phyloP scores from a whole-genome alignment of 202 grass and related monocot genomes.

The Setaria viridis region DNA sequence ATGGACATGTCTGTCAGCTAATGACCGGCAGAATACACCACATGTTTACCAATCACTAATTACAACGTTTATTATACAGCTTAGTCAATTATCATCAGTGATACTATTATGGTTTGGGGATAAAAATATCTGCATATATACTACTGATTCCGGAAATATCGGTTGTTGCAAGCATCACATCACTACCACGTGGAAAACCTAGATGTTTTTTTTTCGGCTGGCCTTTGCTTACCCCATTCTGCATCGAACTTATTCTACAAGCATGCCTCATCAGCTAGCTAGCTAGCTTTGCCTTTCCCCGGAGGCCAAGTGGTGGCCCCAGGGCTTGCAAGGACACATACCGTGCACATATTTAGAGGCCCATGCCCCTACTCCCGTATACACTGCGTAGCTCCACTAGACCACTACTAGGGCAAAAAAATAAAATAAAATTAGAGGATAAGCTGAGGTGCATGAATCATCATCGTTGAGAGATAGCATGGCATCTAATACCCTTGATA shows the following conservation, averaged over 20 bases:
- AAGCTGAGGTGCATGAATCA: slow-evolving; percentile 1
- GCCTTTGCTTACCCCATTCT: neutral
- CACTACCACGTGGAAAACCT: slow-evolving; percentile 13
- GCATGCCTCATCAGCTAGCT: neutral
- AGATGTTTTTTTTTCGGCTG: slow-evolving; percentile 2
- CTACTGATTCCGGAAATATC: neutral
- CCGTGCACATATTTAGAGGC: slow-evolving; percentile 16
- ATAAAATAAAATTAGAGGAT: neutral
- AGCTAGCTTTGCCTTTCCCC: slow-evolving; percentile 26
- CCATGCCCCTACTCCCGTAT: slow-evolving; percentile 34
- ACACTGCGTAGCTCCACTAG: neutral
- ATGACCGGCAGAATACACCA: neutral
- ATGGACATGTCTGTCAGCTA: neutral
- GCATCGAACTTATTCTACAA: slow-evolving; percentile 9
- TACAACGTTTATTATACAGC: too few relatives aligned
- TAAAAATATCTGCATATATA: neutral
- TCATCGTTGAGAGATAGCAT: neutral
- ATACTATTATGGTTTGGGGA: neutral
- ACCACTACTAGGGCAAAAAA: slow-evolving; percentile 5
- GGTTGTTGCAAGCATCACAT: slow-evolving; percentile 43
- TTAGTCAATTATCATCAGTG: neutral
- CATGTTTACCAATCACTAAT: too few relatives aligned
- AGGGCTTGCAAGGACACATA: slow-evolving; percentile 22
- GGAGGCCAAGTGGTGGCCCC: slow-evolving; percentile 36
- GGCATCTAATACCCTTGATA: slow-evolving; percentile 12